Conservation (phyloP, 805 yeast species). For the Citeromyces matritensis region DNA sequence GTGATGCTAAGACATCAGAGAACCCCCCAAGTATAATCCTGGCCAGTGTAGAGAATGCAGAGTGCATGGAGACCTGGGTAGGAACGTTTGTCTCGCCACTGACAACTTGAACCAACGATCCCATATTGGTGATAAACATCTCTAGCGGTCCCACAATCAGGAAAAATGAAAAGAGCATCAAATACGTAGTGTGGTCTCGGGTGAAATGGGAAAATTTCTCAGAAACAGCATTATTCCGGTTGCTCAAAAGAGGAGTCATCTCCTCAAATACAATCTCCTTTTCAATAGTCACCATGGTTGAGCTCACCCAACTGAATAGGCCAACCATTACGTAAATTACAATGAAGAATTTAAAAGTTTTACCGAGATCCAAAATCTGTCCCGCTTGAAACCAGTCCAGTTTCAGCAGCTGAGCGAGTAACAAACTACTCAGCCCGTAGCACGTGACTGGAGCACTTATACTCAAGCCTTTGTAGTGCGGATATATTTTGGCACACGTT, state of each 20-base stretch:
- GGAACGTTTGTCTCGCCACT: slow-evolving; percentile 11
- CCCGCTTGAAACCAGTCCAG: slow-evolving; percentile 19
- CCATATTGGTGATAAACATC: slow-evolving; percentile 72
- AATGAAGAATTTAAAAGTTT: slow-evolving; percentile 37
- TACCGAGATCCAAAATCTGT: slow-evolving; percentile 24
- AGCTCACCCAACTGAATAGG: slow-evolving; percentile 43
- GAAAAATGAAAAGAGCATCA: slow-evolving; percentile 47
- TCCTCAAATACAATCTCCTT: slow-evolving; percentile 26
- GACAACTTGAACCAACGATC: slow-evolving; percentile 38
- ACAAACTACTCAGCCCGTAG: slow-evolving; percentile 70
- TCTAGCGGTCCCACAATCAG: slow-evolving; percentile 75
- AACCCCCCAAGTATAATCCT: slow-evolving; percentile 51
- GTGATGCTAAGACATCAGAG: slow-evolving; percentile 36
- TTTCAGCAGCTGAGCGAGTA: slow-evolving; percentile 51
- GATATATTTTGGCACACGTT: slow-evolving; percentile 80
- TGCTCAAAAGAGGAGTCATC: slow-evolving; percentile 16
- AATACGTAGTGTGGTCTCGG: slow-evolving; percentile 44
- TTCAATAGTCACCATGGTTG: slow-evolving; percentile 48
- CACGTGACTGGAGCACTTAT: slow-evolving; percentile 81
- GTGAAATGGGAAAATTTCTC: slow-evolving; percentile 16
- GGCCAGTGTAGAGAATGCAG: slow-evolving; percentile 49
- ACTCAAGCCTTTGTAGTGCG: slow-evolving; percentile 60
- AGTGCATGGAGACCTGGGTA: slow-evolving; percentile 42
- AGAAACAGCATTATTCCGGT: slow-evolving; percentile 10
- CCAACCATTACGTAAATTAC: slow-evolving; percentile 41